Evolutionary conservation across 495 filamentous ascomycete genomes (phyloP).

Genomic region (Cercophora sp.): DNA sequence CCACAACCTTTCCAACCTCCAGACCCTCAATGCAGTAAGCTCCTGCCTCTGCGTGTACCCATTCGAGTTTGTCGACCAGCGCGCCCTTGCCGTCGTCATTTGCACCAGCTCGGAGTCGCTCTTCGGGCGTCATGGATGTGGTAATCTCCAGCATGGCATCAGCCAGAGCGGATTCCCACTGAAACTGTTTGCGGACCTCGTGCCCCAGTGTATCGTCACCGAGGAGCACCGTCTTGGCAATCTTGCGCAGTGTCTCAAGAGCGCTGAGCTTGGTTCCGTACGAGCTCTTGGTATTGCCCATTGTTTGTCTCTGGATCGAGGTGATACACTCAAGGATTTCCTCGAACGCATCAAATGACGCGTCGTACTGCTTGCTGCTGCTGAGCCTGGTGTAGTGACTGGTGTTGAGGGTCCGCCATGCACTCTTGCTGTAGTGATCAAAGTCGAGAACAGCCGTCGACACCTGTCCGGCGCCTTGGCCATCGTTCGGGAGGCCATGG

Average conservation of each 20-base stretch:
- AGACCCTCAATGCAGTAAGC: not conserved
- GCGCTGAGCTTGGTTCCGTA: slow-evolving; percentile 15
- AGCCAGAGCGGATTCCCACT: not conserved
- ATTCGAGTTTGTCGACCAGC: not conserved
- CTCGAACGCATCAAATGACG: not conserved
- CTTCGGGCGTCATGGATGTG: not conserved
- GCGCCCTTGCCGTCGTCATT: not conserved
- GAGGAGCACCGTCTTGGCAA: slow-evolving; percentile 3
- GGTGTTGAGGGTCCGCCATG: slow-evolving; percentile 10
- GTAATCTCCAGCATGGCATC: not conserved
- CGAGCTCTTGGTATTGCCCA: not conserved
- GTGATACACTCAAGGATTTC: not conserved
- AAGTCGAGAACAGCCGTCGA: slow-evolving; percentile 5
- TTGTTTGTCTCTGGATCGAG: not conserved
- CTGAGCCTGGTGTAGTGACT: not conserved
- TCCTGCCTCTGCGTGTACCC: not conserved
- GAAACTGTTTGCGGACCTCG: slow-evolving; percentile 1
- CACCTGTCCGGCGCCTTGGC: not conserved
- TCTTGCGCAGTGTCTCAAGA: slow-evolving; percentile 13
- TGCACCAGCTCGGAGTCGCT: not conserved
- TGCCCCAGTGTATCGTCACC: slow-evolving; percentile 1
- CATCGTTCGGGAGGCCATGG: not conserved
- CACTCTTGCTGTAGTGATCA: not conserved
- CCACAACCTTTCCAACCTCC: not conserved
- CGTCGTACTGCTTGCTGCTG: slow-evolving; percentile 4